Evolutionary conservation across 768 basidiomycete species (phyloP), one percentile per base, ranked within the genome.

Genomic region (Amanita rimosa): DNA sequence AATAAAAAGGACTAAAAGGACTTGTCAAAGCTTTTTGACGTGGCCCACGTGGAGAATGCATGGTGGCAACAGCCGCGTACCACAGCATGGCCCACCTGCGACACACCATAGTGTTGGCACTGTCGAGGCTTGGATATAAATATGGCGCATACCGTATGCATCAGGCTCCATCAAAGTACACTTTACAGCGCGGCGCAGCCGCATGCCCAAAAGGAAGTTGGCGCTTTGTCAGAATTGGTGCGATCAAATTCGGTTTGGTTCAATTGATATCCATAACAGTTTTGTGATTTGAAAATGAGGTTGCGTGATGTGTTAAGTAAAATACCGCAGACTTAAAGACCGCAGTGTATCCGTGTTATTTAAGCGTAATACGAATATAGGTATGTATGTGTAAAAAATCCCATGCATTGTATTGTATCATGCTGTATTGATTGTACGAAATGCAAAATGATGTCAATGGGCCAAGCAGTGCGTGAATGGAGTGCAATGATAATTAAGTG

Each of bases 401-500:
- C 27, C 43, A 44, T 44, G 43, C 17, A 44, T 29, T n/a, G 43
- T 44, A 44, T 44, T 44, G 43, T 17, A 33, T 31, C 27, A n/a
- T 44, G 31, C 27, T 44, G 43, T 44, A 21, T 44, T 44, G 43
- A 34, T 44, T 31, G 29, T 44, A 44, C 33, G 43, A 44, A 44
- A 31, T 44, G 43, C 16, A 31, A 44, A 29, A 29, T 31, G 27
- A 29, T 34, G 29, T 17, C 27, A 44, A 44, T 31, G 43, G 27
- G 16, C 14, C 27, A 44, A 44, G 31, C 13, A 34, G 16, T 17
- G 16, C 11, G n/a, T 44, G 26, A 34, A 31, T 14, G 27, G 24
- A 26, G 17, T 31, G 39, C 29, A 44, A 29, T 31, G 27, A 44
- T 44, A 44, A 44, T 44, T 14, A 44, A 29, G n/a, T 10, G 27